Conservation (phyloP, 495 filamentous ascomycete species). For the Aspergillus biplanus region DNA sequence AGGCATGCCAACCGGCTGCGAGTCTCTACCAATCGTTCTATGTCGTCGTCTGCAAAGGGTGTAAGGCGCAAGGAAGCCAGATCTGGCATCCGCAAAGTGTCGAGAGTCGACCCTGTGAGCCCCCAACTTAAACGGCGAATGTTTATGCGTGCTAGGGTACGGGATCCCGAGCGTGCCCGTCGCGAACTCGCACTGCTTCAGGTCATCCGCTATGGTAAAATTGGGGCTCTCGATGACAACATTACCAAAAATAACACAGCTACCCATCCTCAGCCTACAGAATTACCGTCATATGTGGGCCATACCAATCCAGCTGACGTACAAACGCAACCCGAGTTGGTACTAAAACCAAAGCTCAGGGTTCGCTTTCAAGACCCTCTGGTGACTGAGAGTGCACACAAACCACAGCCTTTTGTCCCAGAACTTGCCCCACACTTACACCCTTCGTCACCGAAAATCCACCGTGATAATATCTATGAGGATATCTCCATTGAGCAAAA, state of each 20-base stretch:
- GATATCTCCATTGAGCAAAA: slow-evolving; percentile 13
- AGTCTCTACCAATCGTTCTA: neutral
- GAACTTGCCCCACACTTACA: slow-evolving; percentile 17
- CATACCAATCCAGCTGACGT: neutral
- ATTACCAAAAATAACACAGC: neutral
- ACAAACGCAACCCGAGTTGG: neutral
- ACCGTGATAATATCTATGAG: neutral
- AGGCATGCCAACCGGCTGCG: neutral
- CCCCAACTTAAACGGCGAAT: slow-evolving; percentile 13
- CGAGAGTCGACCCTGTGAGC: slow-evolving; percentile 12
- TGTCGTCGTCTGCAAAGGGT: neutral
- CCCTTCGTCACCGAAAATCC: slow-evolving; percentile 1
- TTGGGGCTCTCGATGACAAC: slow-evolving; percentile 4
- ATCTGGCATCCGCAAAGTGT: slow-evolving; percentile 10
- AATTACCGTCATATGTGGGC: neutral
- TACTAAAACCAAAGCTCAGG: slow-evolving; percentile 2
- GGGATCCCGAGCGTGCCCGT: slow-evolving; percentile 10
- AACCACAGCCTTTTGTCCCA: neutral
- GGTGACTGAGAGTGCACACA: slow-evolving; percentile 5
- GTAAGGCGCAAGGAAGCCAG: neutral
- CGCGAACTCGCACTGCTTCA: slow-evolving; percentile 1
- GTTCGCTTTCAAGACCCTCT: slow-evolving; percentile 19
- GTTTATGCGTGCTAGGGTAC: neutral
- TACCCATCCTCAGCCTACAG: neutral
- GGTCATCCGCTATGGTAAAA: slow-evolving; percentile 7